Evolutionary conservation across 306 rosid species (phyloP).

Genomic region (Fagus crenata): DNA sequence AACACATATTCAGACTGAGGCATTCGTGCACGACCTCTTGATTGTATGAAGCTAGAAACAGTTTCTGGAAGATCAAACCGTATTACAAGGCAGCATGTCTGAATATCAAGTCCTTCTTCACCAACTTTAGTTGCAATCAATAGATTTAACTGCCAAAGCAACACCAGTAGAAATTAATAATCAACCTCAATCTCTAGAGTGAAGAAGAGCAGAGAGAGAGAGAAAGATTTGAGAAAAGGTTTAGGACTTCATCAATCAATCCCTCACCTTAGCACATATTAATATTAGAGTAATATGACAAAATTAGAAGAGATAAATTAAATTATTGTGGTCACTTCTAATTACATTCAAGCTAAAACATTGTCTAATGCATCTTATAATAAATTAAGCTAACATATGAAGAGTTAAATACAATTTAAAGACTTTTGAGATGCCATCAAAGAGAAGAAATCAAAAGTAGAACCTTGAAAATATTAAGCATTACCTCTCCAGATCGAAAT

Average conservation of each 20-base stretch:
- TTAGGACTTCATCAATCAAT: too few relatives aligned
- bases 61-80: constrained; percentile 98
- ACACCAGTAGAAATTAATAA: constrained; percentile 30
- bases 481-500: constrained; percentile 87
- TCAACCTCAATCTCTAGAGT: constrained; percentile 14
- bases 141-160: constrained; percentile 69
- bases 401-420: not conserved
- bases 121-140: constrained; percentile 97
- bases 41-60: constrained; percentile 97
- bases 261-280: too few relatives aligned
- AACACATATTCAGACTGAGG: constrained; percentile 82
- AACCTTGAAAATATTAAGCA: not conserved
- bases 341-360: too few relatives aligned
- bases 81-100: constrained; percentile 92
- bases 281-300: too few relatives aligned
- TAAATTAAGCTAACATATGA: not conserved
- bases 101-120: constrained; percentile 99
- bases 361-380: not conserved
- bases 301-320: too few relatives aligned
- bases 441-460: constrained; percentile 10
- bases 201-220: too few relatives aligned
- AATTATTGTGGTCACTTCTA: too few relatives aligned
- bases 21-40: constrained; percentile 99
- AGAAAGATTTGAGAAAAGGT: too few relatives aligned
- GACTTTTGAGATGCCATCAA: not conserved